Conservation (phyloP, 2,329 filamentous ascomycete species). For the Aspergillus pseudoglaucus region DNA sequence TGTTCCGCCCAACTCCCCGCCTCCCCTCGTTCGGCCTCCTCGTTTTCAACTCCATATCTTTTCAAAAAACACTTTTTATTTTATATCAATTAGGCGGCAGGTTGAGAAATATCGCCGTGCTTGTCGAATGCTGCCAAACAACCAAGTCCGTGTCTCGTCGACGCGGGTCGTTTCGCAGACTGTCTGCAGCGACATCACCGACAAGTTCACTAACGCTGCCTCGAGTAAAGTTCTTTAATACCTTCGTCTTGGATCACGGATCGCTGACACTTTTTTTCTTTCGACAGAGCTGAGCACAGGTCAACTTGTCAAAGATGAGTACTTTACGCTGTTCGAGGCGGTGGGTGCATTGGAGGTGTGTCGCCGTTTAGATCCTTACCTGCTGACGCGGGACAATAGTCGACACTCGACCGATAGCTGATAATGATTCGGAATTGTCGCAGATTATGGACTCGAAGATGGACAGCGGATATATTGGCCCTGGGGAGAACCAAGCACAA, state of each 20-base stretch:
- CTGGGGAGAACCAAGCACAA: slow-evolving; percentile 53
- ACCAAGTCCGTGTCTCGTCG: slow-evolving; percentile 23
- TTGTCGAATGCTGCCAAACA: slow-evolving; percentile 29
- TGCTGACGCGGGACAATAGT: not conserved
- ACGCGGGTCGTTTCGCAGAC: slow-evolving; percentile 30
- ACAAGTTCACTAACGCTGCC: slow-evolving; percentile 48
- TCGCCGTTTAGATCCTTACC: slow-evolving; percentile 5
- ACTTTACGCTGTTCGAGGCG: slow-evolving; percentile 89
- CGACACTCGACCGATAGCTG: slow-evolving; percentile 9
- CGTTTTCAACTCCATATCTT: slow-evolving; percentile 1
- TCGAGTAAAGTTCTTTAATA: slow-evolving; percentile 34
- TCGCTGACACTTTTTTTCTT: not conserved
- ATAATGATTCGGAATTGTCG: slow-evolving; percentile 4
- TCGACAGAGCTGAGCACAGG: slow-evolving; percentile 65
- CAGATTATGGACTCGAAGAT: slow-evolving; percentile 99
- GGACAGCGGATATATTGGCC: slow-evolving; percentile 81
- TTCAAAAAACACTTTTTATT: slow-evolving; percentile 1
- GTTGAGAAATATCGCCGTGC: slow-evolving; percentile 15
- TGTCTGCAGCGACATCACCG: slow-evolving; percentile 48
- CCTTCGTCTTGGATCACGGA: not conserved
- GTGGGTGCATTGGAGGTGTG: slow-evolving; percentile 65
- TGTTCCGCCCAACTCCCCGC: slow-evolving; percentile 14
- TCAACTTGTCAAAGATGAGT: slow-evolving; percentile 85
- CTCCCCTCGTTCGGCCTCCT: slow-evolving; percentile 12
- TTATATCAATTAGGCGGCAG: slow-evolving; percentile 16